These are phyloP conservation scores for Chlamydomonas eustigma DNA, from an alignment of 139 green algal species.

Conservation along the genomic window DNA sequence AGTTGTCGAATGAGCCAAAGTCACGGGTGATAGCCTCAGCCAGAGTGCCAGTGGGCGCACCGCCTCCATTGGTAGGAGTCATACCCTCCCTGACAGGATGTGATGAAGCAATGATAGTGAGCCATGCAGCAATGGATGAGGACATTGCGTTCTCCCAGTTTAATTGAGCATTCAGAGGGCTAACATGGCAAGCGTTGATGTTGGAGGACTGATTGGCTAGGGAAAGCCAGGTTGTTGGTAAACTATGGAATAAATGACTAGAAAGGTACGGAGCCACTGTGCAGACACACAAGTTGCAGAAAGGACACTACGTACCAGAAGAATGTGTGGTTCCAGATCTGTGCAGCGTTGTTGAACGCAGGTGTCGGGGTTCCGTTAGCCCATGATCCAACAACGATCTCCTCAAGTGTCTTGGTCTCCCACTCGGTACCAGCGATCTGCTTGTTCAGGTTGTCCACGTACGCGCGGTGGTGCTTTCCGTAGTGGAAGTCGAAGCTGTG, in stretches of 20 bases:
- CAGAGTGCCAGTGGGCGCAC: conserved; percentile 67
- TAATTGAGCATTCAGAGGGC: no score
- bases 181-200: no score
- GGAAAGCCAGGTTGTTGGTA: no score
- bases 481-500: conserved; percentile 13
- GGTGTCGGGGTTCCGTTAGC: conserved; percentile 79
- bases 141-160: no score
- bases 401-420: conserved; percentile 79
- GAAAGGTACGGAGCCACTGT: no score
- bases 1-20: conserved; percentile 86
- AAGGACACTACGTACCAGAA: conserved; percentile 93
- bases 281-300: no score
- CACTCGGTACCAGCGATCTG: conserved; percentile 86
- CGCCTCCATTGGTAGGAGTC: conserved; percentile 72
- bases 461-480: conserved; percentile 87
- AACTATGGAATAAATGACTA: no score
- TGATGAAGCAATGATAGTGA: no score
- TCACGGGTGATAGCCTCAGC: conserved; percentile 73
- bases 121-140: no score
- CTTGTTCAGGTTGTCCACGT: conserved; percentile 91
- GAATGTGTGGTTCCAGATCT: conserved; percentile 93
- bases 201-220: no score
- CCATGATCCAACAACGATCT: conserved; percentile 72
- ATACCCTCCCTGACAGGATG: conserved; percentile 66
- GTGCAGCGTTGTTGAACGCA: conserved; percentile 91